These are phyloP conservation scores for Panellus pusillus DNA, from an alignment of 768 basidiomycete species.

Conservation along the genomic window DNA sequence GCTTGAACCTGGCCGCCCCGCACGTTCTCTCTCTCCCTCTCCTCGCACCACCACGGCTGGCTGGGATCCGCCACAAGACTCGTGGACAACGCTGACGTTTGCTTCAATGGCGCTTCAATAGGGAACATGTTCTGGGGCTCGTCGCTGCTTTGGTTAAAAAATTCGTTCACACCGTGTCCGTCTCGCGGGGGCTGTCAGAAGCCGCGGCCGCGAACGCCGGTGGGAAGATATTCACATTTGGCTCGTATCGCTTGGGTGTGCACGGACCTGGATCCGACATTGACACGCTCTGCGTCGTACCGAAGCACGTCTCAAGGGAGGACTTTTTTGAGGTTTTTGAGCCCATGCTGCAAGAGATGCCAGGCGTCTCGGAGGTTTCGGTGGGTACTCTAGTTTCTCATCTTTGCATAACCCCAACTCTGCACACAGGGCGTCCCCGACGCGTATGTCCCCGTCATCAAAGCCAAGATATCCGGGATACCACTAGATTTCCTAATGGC, in stretches of 20 bases:
- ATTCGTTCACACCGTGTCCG: slow-evolving; percentile 83
- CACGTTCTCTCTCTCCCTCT: neutral
- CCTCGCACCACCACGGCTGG: slow-evolving; percentile 5
- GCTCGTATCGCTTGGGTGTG: slow-evolving; percentile 96
- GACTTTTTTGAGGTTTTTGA: slow-evolving; percentile 95
- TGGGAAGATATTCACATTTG: slow-evolving; percentile 98
- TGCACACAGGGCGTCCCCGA: slow-evolving; percentile 83
- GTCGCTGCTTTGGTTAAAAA: slow-evolving; percentile 88
- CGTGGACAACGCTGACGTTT: slow-evolving; percentile 18
- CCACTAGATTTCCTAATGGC: slow-evolving; percentile 96
- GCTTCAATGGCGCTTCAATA: slow-evolving; percentile 33
- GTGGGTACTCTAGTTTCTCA: slow-evolving; percentile 49
- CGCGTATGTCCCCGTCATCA: slow-evolving; percentile 95
- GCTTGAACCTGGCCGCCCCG: neutral
- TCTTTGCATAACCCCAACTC: neutral
- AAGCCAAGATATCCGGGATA: slow-evolving; percentile 86
- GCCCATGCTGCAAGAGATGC: slow-evolving; percentile 78
- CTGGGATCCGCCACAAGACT: neutral
- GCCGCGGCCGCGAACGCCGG: slow-evolving; percentile 86
- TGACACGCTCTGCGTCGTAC: slow-evolving; percentile 97
- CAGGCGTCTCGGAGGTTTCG: slow-evolving; percentile 85
- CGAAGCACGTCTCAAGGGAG: slow-evolving; percentile 92
- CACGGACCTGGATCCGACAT: slow-evolving; percentile 97
- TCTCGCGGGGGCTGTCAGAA: slow-evolving; percentile 83
- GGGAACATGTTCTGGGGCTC: slow-evolving; percentile 91